Evolutionary conservation across 2,329 filamentous ascomycete genomes (phyloP).

Genomic region (Laburnicola sp.): DNA sequence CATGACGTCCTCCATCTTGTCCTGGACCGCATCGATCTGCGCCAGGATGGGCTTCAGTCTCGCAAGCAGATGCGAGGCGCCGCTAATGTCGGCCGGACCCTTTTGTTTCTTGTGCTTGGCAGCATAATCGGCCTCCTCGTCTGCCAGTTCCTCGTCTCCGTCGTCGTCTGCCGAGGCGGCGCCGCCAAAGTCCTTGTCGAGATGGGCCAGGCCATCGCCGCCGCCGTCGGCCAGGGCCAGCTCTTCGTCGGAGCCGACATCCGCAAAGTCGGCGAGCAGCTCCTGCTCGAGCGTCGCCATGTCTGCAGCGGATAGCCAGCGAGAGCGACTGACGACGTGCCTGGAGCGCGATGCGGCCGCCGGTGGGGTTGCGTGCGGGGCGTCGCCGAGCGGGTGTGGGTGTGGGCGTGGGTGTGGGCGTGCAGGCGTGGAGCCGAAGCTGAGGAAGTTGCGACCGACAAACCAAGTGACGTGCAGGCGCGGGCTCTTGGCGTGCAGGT

Average conservation of each 20-base stretch:
- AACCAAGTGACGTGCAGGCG: conserved; percentile 6
- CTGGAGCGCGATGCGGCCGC: conserved; percentile 21
- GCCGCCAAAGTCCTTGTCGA: conserved; percentile 43
- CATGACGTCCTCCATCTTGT: conserved; percentile 71
- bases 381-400: neutral
- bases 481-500: conserved; percentile 4
- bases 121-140: conserved; percentile 60
- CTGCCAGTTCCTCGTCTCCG: conserved; percentile 61
- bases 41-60: conserved; percentile 78
- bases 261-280: conserved; percentile 87
- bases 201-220: conserved; percentile 38
- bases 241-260: conserved; percentile 76
- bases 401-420: too few relatives aligned
- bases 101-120: conserved; percentile 66
- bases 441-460: neutral
- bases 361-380: conserved; percentile 8
- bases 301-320: neutral
- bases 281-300: conserved; percentile 93
- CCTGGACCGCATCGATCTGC: conserved; percentile 54
- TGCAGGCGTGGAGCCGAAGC: too few relatives aligned
- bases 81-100: conserved; percentile 73
- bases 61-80: conserved; percentile 78
- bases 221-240: conserved; percentile 55
- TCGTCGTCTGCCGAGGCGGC: conserved; percentile 48
- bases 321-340: conserved; percentile 18